phyloP scores from a whole-genome alignment of 2,329 filamentous ascomycete species.

The Aureobasidium sp. region DNA sequence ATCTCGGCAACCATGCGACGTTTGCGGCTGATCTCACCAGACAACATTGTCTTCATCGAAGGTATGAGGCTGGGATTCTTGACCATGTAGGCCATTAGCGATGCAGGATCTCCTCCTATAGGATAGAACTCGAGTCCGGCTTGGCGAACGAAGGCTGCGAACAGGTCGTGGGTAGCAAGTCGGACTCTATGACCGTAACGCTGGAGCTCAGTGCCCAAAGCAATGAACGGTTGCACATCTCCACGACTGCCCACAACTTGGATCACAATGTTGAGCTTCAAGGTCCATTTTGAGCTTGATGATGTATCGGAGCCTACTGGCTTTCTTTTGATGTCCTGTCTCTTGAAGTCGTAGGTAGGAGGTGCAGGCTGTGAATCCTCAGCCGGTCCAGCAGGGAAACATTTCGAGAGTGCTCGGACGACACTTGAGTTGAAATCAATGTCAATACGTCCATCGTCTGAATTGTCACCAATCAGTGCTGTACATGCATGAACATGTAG shows the following conservation, averaged over 20 bases:
- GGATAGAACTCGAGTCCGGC: constrained; percentile 47
- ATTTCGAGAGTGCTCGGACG: constrained; percentile 55
- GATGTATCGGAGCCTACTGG: not conserved
- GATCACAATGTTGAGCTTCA: constrained; percentile 40
- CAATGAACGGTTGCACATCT: constrained; percentile 46
- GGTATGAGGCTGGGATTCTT: constrained; percentile 84
- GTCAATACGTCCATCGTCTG: constrained; percentile 67
- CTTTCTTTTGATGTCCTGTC: not conserved
- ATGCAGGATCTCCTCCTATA: constrained; percentile 44
- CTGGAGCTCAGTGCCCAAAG: constrained; percentile 43
- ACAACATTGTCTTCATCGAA: constrained; percentile 66
- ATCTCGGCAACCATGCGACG: constrained; percentile 71
- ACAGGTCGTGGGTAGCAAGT: constrained; percentile 43
- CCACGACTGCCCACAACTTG: constrained; percentile 44
- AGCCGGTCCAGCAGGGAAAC: constrained; percentile 59
- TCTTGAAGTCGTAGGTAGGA: constrained; percentile 21
- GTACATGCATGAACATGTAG: not conserved
- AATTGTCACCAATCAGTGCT: not conserved
- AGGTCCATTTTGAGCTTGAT: not conserved
- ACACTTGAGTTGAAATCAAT: constrained; percentile 68
- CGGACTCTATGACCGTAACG: constrained; percentile 43
- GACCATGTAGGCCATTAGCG: constrained; percentile 72
- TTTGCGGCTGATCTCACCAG: constrained; percentile 68
- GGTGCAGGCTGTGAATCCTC: constrained; percentile 47
- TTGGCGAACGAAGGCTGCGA: constrained; percentile 43